These are phyloP conservation scores for Stentor coeruleus DNA, from an alignment of 73 alveolate genomes.

Conservation along the genomic window DNA sequence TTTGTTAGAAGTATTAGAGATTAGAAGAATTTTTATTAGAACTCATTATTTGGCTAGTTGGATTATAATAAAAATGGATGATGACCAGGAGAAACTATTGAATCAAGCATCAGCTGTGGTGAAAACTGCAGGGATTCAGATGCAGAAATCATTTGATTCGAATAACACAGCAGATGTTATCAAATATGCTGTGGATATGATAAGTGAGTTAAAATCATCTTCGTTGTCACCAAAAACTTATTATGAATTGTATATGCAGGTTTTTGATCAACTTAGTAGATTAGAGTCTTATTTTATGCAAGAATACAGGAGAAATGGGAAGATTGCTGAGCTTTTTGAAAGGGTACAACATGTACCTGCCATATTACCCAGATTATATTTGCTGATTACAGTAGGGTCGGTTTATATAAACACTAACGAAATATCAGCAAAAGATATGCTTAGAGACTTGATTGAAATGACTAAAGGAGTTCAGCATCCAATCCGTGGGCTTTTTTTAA, in stretches of 20 bases:
- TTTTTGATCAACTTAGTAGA: slow-evolving; percentile 29
- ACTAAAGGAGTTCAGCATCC: slow-evolving; percentile 97
- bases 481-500: slow-evolving; percentile 92
- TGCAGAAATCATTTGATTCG: slow-evolving; percentile 80
- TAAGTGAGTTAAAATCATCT: slow-evolving; percentile 82
- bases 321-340: slow-evolving; percentile 71
- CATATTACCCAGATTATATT: slow-evolving; percentile 92
- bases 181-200: slow-evolving; percentile 81
- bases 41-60: no score
- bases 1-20: no score
- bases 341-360: slow-evolving; percentile 95
- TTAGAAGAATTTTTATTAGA: no score
- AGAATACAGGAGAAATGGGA: slow-evolving; percentile 37
- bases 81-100: slow-evolving; percentile 85
- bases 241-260: background rate
- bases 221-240: slow-evolving; percentile 33
- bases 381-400: slow-evolving; percentile 93
- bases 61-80: slow-evolving; percentile 57
- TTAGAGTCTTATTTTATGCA: slow-evolving; percentile 61
- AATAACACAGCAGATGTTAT: slow-evolving; percentile 86
- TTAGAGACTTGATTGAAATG: slow-evolving; percentile 88
- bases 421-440: slow-evolving; percentile 87
- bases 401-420: slow-evolving; percentile 88
- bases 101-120: slow-evolving; percentile 84
- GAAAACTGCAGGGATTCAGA: slow-evolving; percentile 79